These are phyloP conservation scores for Rhynchosporium secalis DNA, from an alignment of 2,329 filamentous ascomycete genomes.

Conservation along the genomic window DNA sequence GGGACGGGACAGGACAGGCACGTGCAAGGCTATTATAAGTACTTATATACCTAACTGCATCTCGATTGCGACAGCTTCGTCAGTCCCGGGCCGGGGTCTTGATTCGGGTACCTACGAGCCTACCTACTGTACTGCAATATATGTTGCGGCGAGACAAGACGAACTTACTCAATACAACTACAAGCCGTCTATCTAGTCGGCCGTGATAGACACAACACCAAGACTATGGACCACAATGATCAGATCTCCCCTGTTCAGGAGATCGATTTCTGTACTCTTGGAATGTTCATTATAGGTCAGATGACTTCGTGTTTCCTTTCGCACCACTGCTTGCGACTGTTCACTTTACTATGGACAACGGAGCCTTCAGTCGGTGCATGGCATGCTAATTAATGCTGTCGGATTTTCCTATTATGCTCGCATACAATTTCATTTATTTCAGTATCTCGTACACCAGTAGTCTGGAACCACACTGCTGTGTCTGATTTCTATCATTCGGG, in stretches of 20 bases:
- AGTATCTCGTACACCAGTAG: not conserved
- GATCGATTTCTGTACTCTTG: conserved; percentile 68
- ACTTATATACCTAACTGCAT: no score
- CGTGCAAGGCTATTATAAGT: no score
- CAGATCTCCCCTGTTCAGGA: conserved; percentile 40
- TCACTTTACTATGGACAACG: conserved; percentile 1
- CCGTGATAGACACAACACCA: conserved; percentile 20
- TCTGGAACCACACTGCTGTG: not conserved
- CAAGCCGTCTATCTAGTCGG: conserved; percentile 6
- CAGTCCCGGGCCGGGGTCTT: no score
- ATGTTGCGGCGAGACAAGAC: no score
- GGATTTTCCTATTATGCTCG: not conserved
- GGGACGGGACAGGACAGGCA: no score
- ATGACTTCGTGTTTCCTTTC: conserved; percentile 9
- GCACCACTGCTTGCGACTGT: conserved; percentile 8
- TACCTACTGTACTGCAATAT: no score
- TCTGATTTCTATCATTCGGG: not conserved
- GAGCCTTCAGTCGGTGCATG: conserved; percentile 5
- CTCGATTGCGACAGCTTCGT: no score
- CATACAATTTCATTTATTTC: no score
- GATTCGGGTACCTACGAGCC: no score
- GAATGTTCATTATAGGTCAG: conserved; percentile 74
- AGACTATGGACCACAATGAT: conserved; percentile 34
- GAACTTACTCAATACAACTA: conserved; percentile 19
- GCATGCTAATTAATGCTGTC: no score